Conservation (phyloP, 2,329 filamentous ascomycete genomes). For the Stagonosporopsis tanaceti region DNA sequence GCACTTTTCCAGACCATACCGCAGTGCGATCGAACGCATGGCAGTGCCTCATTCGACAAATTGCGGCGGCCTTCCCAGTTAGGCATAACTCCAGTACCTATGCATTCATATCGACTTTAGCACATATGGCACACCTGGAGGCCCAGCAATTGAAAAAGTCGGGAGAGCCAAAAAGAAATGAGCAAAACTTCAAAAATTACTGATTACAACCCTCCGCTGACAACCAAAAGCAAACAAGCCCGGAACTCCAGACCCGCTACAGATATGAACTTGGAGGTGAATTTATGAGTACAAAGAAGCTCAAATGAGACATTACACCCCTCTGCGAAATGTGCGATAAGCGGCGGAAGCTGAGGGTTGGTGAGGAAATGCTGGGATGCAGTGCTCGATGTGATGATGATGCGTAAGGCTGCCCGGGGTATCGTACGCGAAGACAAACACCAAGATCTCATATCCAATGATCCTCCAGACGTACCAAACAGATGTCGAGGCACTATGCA, state of each 20-base stretch:
- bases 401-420: neutral
- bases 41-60: no score
- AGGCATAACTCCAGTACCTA: no score
- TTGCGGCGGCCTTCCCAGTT: no score
- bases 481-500: neutral
- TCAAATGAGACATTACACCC: slow-evolving; percentile 3
- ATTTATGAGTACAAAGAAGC: slow-evolving; percentile 15
- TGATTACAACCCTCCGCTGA: neutral
- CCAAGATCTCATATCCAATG: slow-evolving; percentile 16
- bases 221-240: neutral
- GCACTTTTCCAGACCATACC: neutral
- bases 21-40: neutral
- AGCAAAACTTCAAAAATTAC: slow-evolving; percentile 1
- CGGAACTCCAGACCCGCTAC: neutral
- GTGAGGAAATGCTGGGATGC: neutral
- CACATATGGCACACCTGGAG: no score
- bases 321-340: neutral
- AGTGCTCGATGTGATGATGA: slow-evolving; percentile 4
- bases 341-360: neutral
- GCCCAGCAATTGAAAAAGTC: neutral
- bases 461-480: slow-evolving; percentile 12
- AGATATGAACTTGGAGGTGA: slow-evolving; percentile 4
- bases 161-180: neutral
- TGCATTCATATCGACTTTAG: no score
- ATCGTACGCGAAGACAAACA: slow-evolving; percentile 4